phyloP scores from a whole-genome alignment of 1,284 basidiomycete genomes.

The Earliella scabrosa region DNA sequence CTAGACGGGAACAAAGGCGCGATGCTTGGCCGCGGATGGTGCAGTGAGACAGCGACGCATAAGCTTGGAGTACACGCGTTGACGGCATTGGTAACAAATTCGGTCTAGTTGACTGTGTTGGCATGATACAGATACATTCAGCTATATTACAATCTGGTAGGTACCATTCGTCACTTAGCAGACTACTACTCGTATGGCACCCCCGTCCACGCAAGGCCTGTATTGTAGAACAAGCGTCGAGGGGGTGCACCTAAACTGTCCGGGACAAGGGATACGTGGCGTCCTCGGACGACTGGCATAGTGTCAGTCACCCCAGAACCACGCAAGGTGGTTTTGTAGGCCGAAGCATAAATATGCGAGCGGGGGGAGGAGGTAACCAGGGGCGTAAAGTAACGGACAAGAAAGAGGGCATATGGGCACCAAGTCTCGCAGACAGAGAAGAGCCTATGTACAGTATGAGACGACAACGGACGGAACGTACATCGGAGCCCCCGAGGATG shows the following conservation, averaged over 20 bases:
- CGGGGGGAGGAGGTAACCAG: background rate
- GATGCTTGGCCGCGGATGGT: too few relatives aligned
- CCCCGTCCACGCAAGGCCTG: slow-evolving; percentile 1
- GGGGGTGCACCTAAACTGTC: background rate
- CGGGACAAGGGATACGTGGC: background rate
- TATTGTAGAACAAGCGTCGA: slow-evolving; percentile 3
- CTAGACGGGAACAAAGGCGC: too few relatives aligned
- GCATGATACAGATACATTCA: too few relatives aligned
- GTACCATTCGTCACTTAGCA: background rate
- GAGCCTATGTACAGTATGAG: slow-evolving; percentile 3
- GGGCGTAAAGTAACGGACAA: slow-evolving; percentile 2
- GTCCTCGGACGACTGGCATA: background rate
- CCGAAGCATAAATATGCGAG: too few relatives aligned
- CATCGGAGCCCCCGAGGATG: background rate
- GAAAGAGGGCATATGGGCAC: background rate
- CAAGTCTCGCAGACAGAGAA: background rate
- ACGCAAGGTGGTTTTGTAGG: background rate
- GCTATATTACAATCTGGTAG: background rate
- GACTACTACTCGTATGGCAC: background rate
- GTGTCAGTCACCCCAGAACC: background rate
- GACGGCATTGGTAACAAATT: too few relatives aligned
- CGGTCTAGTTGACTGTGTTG: too few relatives aligned
- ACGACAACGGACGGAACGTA: background rate
- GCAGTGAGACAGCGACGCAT: too few relatives aligned
- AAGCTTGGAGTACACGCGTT: too few relatives aligned